phyloP scores from a whole-genome alignment of 192 early-diverging fungal species.

The Coemansia sp. region DNA sequence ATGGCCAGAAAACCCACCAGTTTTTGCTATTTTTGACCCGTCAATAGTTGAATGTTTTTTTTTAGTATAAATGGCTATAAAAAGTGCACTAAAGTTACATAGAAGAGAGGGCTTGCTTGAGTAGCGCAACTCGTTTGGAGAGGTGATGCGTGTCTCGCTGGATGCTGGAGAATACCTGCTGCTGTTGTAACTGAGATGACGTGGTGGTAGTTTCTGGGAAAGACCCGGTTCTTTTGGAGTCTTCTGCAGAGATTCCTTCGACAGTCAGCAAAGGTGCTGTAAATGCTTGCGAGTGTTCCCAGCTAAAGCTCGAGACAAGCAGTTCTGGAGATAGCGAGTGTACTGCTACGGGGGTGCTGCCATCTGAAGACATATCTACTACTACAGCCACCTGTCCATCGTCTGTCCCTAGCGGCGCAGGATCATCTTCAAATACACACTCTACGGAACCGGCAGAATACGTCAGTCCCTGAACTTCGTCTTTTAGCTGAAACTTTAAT shows the following conservation, averaged over 20 bases:
- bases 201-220: no score
- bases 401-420: constrained; percentile 29
- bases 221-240: no score
- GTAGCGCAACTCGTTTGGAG: constrained; percentile 18
- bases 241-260: constrained; percentile 15
- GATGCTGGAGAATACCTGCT: constrained; percentile 20
- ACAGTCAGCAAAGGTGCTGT: constrained; percentile 17
- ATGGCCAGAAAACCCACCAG: constrained; percentile 13
- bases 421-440: constrained; percentile 45
- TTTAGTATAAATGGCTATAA: neutral
- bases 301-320: constrained; percentile 37
- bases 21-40: constrained; percentile 38
- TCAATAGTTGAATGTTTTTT: constrained; percentile 4
- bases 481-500: constrained; percentile 34
- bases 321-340: constrained; percentile 37
- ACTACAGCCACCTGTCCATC: constrained; percentile 20
- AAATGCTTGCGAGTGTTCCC: constrained; percentile 8
- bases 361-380: constrained; percentile 38
- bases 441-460: constrained; percentile 17
- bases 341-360: constrained; percentile 13
- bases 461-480: constrained; percentile 29
- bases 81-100: no score
- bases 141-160: constrained; percentile 36
- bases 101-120: constrained; percentile 13
- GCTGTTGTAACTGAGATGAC: neutral